Percentiles rank a stretch among this genome's conserved stretches.
Evolutionary conservation across 176 grass and related monocot species (phyloP).

Genomic region (Avena sativa): DNA sequence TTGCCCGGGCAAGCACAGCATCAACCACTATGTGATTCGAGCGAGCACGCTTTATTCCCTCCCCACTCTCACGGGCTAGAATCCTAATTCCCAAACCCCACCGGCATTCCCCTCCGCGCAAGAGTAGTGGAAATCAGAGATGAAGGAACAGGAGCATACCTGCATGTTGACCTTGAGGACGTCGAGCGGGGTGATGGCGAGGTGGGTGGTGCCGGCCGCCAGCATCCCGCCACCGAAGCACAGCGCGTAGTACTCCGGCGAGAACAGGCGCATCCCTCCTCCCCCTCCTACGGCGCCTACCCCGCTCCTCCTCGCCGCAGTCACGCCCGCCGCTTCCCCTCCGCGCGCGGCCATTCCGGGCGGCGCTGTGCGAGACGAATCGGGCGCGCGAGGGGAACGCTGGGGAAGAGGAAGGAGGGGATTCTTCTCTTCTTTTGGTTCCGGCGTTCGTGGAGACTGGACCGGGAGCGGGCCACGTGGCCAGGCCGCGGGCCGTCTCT

Average conservation of each 20-base stretch:
- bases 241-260: conserved; percentile 90
- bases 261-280: conserved; percentile 68
- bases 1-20: neutral
- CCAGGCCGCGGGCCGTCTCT: conserved; percentile 29
- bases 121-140: neutral
- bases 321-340: conserved; percentile 39
- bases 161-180: conserved; percentile 99
- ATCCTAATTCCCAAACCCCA: neutral
- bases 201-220: conserved; percentile 85
- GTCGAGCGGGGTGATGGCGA: conserved; percentile 93
- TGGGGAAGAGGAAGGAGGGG: neutral
- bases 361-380: conserved; percentile 28
- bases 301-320: neutral
- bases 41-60: neutral
- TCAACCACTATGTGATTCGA: neutral
- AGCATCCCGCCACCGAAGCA: conserved; percentile 92
- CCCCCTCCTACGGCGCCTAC: neutral
- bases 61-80: neutral
- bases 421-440: neutral
- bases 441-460: conserved; percentile 59
- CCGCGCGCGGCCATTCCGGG: conserved; percentile 38
- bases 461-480: conserved; percentile 69
- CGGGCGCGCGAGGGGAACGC: neutral
- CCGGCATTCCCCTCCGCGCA: neutral
- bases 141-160: conserved; percentile 10